Base-by-base conservation (phyloP, 1,139 yeast genomes). In the Pneumocystis murina region DNA sequence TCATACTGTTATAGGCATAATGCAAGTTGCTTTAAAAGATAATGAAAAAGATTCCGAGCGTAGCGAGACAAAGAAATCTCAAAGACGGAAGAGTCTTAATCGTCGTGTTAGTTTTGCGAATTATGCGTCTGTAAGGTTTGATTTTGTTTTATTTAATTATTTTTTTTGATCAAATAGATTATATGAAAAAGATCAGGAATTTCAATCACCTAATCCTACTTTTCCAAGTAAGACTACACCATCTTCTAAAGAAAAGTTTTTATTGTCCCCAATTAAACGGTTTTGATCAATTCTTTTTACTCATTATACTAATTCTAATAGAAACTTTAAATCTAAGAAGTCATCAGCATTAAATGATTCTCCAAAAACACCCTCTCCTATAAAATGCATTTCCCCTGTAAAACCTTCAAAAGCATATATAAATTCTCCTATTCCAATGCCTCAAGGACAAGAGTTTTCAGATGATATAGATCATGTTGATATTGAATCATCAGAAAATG, bases 51-150 rank as follows among this genome's bases (percentile, higher is more conserved):
- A 60, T 14, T 20, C 60, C 59, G 33, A 59, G 55, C 57, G 24
- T 63, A 5, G 54, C 33, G 33, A 40, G 40, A 17, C 28, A 2
- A 43, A 62, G 12, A 30, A 20, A 14, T 30, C 33, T 17, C 41
- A 62, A 59, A 24, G 62, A 33, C 63, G 65, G 38, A 64, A 64
- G 30, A 59, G 64, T 16, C 39, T 68, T 59, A 68, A 66, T 59
- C 59, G 70, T 54, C 70, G 70, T 16, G 70, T 69, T 38, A 68
- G 70, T 43, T 69, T 69, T 61, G 70, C 70, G 1, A 60, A 69
- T 62, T 54, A 68, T 66, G 43, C 63, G 62, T 41, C 70, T 61
- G 69, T 68, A 30, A 30, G 68, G 59, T n/a, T 28, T 8, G n/a
- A 24, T 20, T 58, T 33, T 24, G 28, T 57, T 40, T 38, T 20